These are phyloP conservation scores for Grosmannia penicillata DNA, from an alignment of 2,329 filamentous ascomycete genomes.

Conservation along the genomic window DNA sequence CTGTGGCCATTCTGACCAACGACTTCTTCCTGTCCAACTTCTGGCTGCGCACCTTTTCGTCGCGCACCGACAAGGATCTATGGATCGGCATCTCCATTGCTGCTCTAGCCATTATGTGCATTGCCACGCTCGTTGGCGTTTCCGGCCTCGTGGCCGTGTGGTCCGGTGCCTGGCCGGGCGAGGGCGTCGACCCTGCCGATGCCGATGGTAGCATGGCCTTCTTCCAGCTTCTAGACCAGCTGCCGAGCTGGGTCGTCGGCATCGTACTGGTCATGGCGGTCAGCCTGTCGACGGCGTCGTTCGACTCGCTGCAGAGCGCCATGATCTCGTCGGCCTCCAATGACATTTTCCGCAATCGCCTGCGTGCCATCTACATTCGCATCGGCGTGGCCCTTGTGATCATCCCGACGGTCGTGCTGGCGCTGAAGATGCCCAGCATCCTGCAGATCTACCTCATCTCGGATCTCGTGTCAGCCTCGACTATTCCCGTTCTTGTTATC, in stretches of 20 bases:
- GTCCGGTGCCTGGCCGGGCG: conserved; percentile 59
- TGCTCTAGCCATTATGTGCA: conserved; percentile 46
- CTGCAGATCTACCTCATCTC: conserved; percentile 74
- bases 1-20: conserved; percentile 67
- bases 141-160: conserved; percentile 65
- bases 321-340: conserved; percentile 79
- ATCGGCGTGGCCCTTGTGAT: conserved; percentile 55
- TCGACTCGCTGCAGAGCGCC: conserved; percentile 67
- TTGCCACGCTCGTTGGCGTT: conserved; percentile 58
- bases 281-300: conserved; percentile 60
- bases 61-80: conserved; percentile 64
- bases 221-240: conserved; percentile 56
- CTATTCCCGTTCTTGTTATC: conserved; percentile 61
- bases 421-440: conserved; percentile 58
- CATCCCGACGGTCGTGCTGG: conserved; percentile 58
- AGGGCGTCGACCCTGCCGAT: conserved; percentile 37
- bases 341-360: conserved; percentile 69
- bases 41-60: conserved; percentile 74
- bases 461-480: conserved; percentile 62
- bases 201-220: conserved; percentile 54
- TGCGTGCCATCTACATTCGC: conserved; percentile 63
- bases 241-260: conserved; percentile 70
- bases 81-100: conserved; percentile 61
- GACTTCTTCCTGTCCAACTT: conserved; percentile 77
- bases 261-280: conserved; percentile 72